Evolutionary conservation across 495 filamentous ascomycete genomes (phyloP).

Genomic region (Pseudomonodictys pantanalensis): DNA sequence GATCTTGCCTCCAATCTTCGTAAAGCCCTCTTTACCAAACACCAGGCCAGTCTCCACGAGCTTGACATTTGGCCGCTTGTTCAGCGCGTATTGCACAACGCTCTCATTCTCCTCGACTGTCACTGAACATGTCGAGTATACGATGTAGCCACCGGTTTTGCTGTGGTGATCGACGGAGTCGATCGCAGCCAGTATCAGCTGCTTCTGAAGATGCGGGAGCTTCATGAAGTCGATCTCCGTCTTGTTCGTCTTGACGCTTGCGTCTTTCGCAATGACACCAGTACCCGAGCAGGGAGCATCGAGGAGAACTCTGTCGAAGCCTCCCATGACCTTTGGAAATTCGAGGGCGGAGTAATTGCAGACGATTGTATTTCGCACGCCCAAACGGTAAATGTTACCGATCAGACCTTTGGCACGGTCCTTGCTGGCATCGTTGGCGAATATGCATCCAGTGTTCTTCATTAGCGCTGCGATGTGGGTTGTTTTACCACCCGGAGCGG

Average conservation of each 20-base stretch:
- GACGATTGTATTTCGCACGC: slow-evolving; percentile 88
- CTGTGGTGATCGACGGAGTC: slow-evolving; percentile 84
- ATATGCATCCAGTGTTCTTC: slow-evolving; percentile 95
- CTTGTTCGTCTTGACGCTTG: slow-evolving; percentile 95
- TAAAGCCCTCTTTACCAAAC: slow-evolving; percentile 93
- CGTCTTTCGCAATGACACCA: slow-evolving; percentile 92
- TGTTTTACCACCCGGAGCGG: slow-evolving; percentile 95
- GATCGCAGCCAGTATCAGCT: slow-evolving; percentile 87
- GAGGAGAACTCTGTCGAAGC: slow-evolving; percentile 81
- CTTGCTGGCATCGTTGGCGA: slow-evolving; percentile 96
- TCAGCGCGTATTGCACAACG: slow-evolving; percentile 89
- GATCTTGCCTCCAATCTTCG: slow-evolving; percentile 77
- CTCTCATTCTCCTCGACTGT: slow-evolving; percentile 91
- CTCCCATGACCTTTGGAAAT: slow-evolving; percentile 90
- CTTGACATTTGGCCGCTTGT: slow-evolving; percentile 85
- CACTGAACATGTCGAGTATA: slow-evolving; percentile 90
- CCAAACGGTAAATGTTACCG: slow-evolving; percentile 95
- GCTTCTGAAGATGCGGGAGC: slow-evolving; percentile 90
- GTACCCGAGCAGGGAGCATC: slow-evolving; percentile 81
- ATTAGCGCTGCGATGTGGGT: slow-evolving; percentile 95
- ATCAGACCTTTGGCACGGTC: slow-evolving; percentile 91
- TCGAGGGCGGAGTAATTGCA: slow-evolving; percentile 91
- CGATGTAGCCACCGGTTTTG: slow-evolving; percentile 88
- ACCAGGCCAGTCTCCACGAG: slow-evolving; percentile 88
- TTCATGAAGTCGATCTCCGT: slow-evolving; percentile 87